phyloP scores from a whole-genome alignment of 106 monocot genomes.

The Acorus gramineus region DNA sequence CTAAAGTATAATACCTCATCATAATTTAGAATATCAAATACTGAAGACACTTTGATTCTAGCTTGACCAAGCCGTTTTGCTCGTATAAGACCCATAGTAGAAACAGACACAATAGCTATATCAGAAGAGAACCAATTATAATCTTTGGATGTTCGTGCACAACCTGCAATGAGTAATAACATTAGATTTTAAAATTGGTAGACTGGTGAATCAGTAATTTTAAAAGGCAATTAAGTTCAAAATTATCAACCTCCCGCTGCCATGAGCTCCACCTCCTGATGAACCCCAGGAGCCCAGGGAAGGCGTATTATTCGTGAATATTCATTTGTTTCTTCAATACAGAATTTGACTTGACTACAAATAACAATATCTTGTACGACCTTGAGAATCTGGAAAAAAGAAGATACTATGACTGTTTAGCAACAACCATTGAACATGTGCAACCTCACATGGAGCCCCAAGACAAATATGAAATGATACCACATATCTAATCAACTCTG shows the following conservation, averaged over 20 bases:
- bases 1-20: conserved; percentile 55
- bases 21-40: conserved; percentile 61
- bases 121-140: conserved; percentile 78
- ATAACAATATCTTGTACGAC: conserved; percentile 60
- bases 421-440: too few species aligned
- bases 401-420: not conserved
- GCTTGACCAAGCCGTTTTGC: conserved; percentile 54
- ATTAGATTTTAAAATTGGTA: not conserved
- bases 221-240: not conserved
- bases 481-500: too few species aligned
- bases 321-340: conserved; percentile 17
- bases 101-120: conserved; percentile 39
- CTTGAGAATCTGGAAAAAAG: conserved; percentile 45
- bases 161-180: conserved; percentile 43
- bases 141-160: conserved; percentile 44
- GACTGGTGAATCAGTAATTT: not conserved
- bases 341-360: conserved; percentile 61
- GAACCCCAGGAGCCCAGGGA: conserved; percentile 83
- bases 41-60: conserved; percentile 60
- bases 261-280: conserved; percentile 59
- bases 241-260: conserved; percentile 64
- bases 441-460: too few species aligned
- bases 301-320: conserved; percentile 33
- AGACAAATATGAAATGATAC: too few species aligned
- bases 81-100: conserved; percentile 42